Evolutionary conservation across 2,329 filamentous ascomycete species (phyloP), one percentile per base, ranked within the genome.

Genomic region (Colletotrichum melonis): DNA sequence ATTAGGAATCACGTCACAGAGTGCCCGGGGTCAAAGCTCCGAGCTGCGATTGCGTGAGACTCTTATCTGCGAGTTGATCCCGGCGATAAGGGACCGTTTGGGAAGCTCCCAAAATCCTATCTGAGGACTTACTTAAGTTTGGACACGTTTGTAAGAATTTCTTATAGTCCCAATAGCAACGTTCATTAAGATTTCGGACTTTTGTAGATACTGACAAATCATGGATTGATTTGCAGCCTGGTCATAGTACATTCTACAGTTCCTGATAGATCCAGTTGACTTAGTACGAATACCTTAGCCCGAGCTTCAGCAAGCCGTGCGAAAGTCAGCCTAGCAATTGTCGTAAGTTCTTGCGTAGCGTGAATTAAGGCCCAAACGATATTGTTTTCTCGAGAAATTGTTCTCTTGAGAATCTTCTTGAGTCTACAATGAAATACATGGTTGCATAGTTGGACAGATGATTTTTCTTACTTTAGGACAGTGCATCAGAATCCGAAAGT

Each of bases 101-200:
- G 57, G 90, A 95, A 97, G 0, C 94, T 95, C 82, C 98, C 95
- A 24, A 98, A 85, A 1, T 49, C 93, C 82, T 97, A 94, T 95
- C 7, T 98, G 87, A 78, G 98, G 94, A 60, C 5, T 60, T 19
- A 5, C 2, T 42, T 7, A 19, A 8, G 5, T 42, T 6, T 42
- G 38, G 16, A 42, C 14, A 42, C 5, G 38, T 42, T 42, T 42
- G 38, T 7, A 19, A 42, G 38, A 16, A 6, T 16, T 42, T 42
- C 16, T 42, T 5, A 42, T 42, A 42, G 14, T 19, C 16, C 16
- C 6, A 42, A 42, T 19, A 42, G 16, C 6, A 19, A 8, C 6
- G 7, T 19, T 42, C 38, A 42, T 19, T 19, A 42, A 42, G 19
- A 19, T 14, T 19, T 0, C 16, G 3, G 5, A 42, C 38, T 8